Conservation (phyloP, 768 basidiomycete genomes). For the Epithele typhae region DNA sequence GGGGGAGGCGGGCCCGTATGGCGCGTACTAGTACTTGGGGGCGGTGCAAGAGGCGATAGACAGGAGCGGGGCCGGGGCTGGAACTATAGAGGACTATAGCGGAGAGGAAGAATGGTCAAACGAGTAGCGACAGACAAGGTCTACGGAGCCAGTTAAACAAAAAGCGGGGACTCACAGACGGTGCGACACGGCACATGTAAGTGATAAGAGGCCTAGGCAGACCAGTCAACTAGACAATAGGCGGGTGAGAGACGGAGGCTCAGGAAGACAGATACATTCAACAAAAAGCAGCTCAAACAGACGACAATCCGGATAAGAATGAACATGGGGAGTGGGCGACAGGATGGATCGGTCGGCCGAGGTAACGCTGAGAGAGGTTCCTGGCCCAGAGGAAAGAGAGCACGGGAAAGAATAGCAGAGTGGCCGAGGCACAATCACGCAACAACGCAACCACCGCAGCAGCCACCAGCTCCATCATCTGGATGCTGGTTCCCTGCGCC, state of each 20-base stretch:
- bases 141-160: no score
- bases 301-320: constrained; percentile 1
- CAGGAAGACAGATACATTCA: constrained; percentile 12
- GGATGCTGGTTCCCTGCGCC: constrained; percentile 38
- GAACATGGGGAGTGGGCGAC: background rate
- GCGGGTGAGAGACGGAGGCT: constrained; percentile 1
- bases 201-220: background rate
- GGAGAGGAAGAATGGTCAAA: no score
- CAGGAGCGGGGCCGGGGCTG: no score
- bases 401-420: background rate
- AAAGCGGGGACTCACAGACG: background rate
- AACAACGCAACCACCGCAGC: constrained; percentile 69
- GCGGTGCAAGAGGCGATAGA: no score
- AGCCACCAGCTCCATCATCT: constrained; percentile 53
- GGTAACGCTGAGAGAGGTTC: constrained; percentile 15
- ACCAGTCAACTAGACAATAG: background rate
- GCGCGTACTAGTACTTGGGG: no score
- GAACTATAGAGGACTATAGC: no score
- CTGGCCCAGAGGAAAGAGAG: constrained; percentile 6
- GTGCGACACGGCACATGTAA: background rate
- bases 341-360: background rate
- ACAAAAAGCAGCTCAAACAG: constrained; percentile 16
- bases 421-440: constrained; percentile 31
- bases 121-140: no score
- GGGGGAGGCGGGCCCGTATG: no score